Evolutionary conservation across 1,284 basidiomycete species (phyloP), one percentile per base, ranked within the genome.

Genomic region (Ustilago sp.): DNA sequence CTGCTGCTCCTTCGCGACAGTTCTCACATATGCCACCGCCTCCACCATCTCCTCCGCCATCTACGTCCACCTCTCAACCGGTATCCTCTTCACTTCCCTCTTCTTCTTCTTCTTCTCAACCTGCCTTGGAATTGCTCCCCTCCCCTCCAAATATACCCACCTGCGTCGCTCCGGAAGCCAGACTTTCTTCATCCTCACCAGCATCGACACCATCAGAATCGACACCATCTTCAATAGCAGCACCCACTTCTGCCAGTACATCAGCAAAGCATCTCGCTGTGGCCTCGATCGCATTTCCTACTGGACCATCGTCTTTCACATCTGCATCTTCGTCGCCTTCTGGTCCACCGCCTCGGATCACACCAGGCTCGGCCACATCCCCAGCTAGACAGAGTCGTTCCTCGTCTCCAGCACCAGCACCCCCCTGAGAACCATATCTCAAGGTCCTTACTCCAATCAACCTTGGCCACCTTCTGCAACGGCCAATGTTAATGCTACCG

Each of bases 341-440:
- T 13, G 52, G 54, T 2, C 34, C 63, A 31, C 35, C 38, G 4
- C 47, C 53, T 17, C 53, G 32, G 35, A 66, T 38, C n/a, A 9
- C 23, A 11, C 55, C 70, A n/a, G 32, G 50, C 12, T 73, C 64
- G 8, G 36, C 66, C 2, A 35, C 69, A 17, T 65, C 74, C 8
- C 63, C 66, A 4, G 31, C 52, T 36, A 47, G 63, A 35, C 62
- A 64, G 19, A 76, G 74, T 28, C 74, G 68, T 31, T 61, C 64
- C 13, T 68, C 74, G 11, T 73, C 74, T n/a, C 69, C 69, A 8
- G 63, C 66, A 36, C 69, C 69, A n/a, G 60, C 69, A 8, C 74
- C 70, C 17, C 66, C 63, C 63, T 77, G 12, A 66, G 74, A 12
- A 68, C 69, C 9, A 60, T 77, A 34, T 68, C 74, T 2, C 69